phyloP scores from a whole-genome alignment of 257 asterid genomes.

The Leptodermis oblonga region DNA sequence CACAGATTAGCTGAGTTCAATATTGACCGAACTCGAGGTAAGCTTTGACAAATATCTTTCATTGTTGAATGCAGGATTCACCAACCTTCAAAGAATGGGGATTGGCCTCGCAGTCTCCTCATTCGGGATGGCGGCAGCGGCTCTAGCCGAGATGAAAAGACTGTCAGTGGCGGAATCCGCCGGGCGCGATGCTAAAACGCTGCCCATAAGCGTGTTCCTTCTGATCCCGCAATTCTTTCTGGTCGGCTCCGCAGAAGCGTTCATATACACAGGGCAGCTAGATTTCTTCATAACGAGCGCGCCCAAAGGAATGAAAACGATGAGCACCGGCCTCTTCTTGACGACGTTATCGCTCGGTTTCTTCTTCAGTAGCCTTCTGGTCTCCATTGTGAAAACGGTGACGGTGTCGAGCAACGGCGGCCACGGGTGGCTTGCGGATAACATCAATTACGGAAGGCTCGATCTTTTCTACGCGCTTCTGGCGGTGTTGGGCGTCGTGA shows the following conservation, averaged over 20 bases:
- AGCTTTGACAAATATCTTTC: too few species aligned
- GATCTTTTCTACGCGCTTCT: slow-evolving; percentile 76
- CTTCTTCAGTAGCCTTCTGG: slow-evolving; percentile 73
- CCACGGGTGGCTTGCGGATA: slow-evolving; percentile 75
- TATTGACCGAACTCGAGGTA: too few species aligned
- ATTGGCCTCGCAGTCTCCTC: slow-evolving; percentile 69
- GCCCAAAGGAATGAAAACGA: slow-evolving; percentile 93
- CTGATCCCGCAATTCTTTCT: slow-evolving; percentile 81
- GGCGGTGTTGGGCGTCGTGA: slow-evolving; percentile 54
- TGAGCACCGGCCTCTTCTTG: slow-evolving; percentile 94
- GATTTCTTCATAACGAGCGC: slow-evolving; percentile 90
- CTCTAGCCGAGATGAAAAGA: slow-evolving; percentile 61
- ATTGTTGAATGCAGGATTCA: slow-evolving; percentile 56
- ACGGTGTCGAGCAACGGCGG: slow-evolving; percentile 35
- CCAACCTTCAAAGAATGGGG: slow-evolving; percentile 60
- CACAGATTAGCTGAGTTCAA: too few species aligned
- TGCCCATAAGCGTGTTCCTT: slow-evolving; percentile 65
- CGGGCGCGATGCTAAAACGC: slow-evolving; percentile 23
- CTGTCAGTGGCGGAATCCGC: slow-evolving; percentile 46
- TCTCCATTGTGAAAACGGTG: slow-evolving; percentile 57
- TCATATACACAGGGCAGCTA: slow-evolving; percentile 86
- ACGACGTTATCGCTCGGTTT: slow-evolving; percentile 82
- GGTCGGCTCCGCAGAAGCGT: slow-evolving; percentile 87
- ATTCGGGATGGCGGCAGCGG: slow-evolving; percentile 72
- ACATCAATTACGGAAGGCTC: slow-evolving; percentile 74